A percentile compares a stretch with the other conserved stretches of the same genome.
phyloP scores from a whole-genome alignment of 2,329 filamentous ascomycete genomes.

The Leptographium galeiforme region DNA sequence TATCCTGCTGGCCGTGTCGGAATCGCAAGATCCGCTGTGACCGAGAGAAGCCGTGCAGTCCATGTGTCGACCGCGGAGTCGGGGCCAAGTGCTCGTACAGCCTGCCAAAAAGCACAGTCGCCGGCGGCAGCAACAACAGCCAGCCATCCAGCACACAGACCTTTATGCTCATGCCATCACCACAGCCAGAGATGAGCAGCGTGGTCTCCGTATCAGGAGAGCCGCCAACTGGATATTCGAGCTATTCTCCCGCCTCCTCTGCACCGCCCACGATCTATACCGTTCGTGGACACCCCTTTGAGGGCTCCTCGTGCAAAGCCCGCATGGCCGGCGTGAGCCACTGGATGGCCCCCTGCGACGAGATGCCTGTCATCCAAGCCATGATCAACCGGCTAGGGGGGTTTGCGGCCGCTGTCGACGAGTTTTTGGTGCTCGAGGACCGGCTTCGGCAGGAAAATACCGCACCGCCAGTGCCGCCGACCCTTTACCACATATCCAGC shows the following conservation, averaged over 20 bases:
- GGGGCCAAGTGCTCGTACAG: slow-evolving; percentile 4
- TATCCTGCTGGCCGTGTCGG: slow-evolving; percentile 6
- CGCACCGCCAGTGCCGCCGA: neutral
- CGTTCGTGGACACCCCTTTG: neutral
- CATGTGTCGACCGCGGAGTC: slow-evolving; percentile 1
- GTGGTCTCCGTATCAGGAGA: too few relatives aligned
- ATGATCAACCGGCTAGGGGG: neutral
- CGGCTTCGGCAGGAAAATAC: neutral
- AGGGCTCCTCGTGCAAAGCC: neutral
- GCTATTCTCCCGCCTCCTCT: too few relatives aligned
- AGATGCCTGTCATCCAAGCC: slow-evolving; percentile 4
- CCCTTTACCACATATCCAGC: neutral
- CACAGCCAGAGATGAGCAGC: too few relatives aligned
- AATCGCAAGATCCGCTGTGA: slow-evolving; percentile 6
- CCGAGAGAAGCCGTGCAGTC: slow-evolving; percentile 4
- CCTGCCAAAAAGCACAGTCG: neutral
- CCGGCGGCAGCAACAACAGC: too few relatives aligned
- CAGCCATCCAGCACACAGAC: too few relatives aligned
- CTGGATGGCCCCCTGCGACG: slow-evolving; percentile 7
- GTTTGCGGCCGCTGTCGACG: neutral
- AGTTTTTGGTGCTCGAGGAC: slow-evolving; percentile 2
- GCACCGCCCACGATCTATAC: neutral
- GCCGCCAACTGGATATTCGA: too few relatives aligned
- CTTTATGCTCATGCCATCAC: too few relatives aligned
- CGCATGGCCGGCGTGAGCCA: slow-evolving; percentile 3